Conservation (phyloP, 192 early-diverging fungal genomes). For the Gigaspora rosea region DNA sequence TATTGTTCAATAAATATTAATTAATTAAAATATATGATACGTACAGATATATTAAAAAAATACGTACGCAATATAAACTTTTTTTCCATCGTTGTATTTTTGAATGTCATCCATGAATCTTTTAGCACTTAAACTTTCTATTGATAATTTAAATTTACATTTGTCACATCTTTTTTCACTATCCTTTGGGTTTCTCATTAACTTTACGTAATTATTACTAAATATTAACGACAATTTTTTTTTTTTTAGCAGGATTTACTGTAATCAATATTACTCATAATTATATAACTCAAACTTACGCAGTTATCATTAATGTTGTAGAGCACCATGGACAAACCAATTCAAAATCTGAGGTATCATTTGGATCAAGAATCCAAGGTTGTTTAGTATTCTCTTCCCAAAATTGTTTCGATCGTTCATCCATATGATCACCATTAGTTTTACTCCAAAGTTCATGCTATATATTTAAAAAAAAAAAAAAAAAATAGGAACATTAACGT, state of each 20-base stretch:
- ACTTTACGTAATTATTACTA: conserved; percentile 13
- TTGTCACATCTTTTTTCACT: background rate
- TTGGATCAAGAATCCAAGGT: conserved; percentile 29
- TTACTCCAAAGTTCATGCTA: conserved; percentile 7
- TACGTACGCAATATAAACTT: background rate
- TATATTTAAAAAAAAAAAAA: too few relatives aligned
- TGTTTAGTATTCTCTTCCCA: conserved; percentile 17
- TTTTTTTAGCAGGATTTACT: background rate
- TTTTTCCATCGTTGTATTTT: conserved; percentile 1
- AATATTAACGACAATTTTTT: background rate
- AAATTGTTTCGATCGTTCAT: background rate
- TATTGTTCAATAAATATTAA: background rate
- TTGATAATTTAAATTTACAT: background rate
- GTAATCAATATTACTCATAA: background rate
- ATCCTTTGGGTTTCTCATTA: background rate
- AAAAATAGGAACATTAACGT: background rate
- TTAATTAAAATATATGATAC: background rate
- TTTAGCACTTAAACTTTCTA: background rate
- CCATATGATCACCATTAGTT: background rate
- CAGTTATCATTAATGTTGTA: background rate
- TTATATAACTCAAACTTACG: background rate
- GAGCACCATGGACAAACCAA: conserved; percentile 23
- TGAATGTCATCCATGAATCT: conserved; percentile 26
- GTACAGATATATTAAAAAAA: background rate
- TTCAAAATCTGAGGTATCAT: conserved; percentile 19